phyloP scores from a whole-genome alignment of 225 moss, liverwort and hornwort genomes.

The Climacium dendroides region DNA sequence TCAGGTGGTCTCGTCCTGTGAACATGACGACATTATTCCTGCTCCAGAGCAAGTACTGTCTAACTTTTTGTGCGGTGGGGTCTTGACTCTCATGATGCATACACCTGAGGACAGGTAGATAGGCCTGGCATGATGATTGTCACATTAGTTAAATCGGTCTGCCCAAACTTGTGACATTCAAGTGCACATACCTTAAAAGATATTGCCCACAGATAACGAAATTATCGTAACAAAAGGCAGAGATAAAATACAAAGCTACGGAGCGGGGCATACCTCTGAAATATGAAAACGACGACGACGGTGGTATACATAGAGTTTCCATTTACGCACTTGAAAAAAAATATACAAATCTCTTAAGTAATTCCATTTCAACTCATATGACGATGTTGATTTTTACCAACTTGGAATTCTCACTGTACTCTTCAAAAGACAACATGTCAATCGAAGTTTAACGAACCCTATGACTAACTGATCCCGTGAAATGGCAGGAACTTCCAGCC shows the following conservation, averaged over 20 bases:
- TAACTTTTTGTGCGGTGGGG: neutral
- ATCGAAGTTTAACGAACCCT: neutral
- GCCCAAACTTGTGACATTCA: neutral
- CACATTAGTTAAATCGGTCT: neutral
- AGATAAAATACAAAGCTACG: neutral
- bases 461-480: neutral
- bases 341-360: neutral
- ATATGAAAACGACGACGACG: neutral
- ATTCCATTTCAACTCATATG: neutral
- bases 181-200: neutral
- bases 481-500: neutral
- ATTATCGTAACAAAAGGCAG: neutral
- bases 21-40: constrained; percentile 13
- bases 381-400: neutral
- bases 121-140: neutral
- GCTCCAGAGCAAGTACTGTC: neutral
- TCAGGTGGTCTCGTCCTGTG: neutral
- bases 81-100: neutral
- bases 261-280: neutral
- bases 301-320: neutral
- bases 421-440: neutral
- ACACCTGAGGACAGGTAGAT: neutral
- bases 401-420: neutral
- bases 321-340: neutral
- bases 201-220: neutral